Evolutionary conservation across 768 basidiomycete species (phyloP).

Genomic region (Lactarius akahatsu): DNA sequence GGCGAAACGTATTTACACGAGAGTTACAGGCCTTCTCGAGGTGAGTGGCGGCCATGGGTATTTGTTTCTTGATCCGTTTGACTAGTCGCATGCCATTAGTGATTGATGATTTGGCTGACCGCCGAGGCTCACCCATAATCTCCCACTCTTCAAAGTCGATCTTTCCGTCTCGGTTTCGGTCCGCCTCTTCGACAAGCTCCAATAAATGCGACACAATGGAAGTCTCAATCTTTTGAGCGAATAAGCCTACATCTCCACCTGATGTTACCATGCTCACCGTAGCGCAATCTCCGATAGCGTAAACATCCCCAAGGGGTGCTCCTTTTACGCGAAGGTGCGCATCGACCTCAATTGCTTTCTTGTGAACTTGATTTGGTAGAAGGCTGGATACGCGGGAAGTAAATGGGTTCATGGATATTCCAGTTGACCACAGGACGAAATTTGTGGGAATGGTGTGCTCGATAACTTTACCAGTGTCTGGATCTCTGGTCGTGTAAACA

Average conservation of each 20-base stretch:
- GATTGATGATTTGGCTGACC: background rate
- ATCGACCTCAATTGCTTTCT: slow-evolving; percentile 88
- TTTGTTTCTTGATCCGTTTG: slow-evolving; percentile 67
- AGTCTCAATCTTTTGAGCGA: slow-evolving; percentile 71
- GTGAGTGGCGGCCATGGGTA: slow-evolving; percentile 87
- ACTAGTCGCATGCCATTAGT: slow-evolving; percentile 42
- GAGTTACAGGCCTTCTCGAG: slow-evolving; percentile 40
- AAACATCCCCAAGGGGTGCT: slow-evolving; percentile 82
- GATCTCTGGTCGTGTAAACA: slow-evolving; percentile 65
- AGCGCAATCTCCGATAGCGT: slow-evolving; percentile 92
- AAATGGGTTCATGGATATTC: slow-evolving; percentile 96
- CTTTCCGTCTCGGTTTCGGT: slow-evolving; percentile 82
- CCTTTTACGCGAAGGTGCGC: slow-evolving; percentile 90
- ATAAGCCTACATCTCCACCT: slow-evolving; percentile 4
- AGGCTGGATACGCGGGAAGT: slow-evolving; percentile 67
- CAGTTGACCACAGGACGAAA: slow-evolving; percentile 94
- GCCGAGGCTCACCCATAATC: slow-evolving; percentile 65
- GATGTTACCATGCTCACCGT: slow-evolving; percentile 55
- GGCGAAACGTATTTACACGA: background rate
- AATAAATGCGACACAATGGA: slow-evolving; percentile 81
- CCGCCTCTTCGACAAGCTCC: slow-evolving; percentile 86
- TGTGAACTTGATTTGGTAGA: slow-evolving; percentile 53
- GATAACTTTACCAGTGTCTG: slow-evolving; percentile 56
- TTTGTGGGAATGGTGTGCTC: slow-evolving; percentile 73
- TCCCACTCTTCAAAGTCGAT: slow-evolving; percentile 90